phyloP scores from a whole-genome alignment of 2,329 filamentous ascomycete species.

The Fusarium compactum region DNA sequence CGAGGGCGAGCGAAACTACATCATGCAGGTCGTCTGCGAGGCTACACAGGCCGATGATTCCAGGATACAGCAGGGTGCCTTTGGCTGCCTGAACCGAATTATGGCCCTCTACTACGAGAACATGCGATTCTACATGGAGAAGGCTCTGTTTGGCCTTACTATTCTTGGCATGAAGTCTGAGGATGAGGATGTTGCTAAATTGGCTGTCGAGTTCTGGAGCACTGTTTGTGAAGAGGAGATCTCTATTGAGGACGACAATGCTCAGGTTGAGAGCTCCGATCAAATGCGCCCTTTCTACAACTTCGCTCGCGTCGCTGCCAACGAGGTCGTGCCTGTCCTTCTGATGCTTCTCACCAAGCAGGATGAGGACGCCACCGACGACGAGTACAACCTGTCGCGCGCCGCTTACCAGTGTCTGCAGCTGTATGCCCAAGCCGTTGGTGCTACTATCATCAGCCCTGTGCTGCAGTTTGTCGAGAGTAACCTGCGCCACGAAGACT shows the following conservation, averaged over 20 bases:
- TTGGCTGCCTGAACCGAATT: conserved; percentile 97
- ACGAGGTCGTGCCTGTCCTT: conserved; percentile 93
- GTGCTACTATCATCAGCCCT: conserved; percentile 82
- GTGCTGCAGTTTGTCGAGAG: conserved; percentile 92
- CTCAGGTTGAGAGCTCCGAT: conserved; percentile 77
- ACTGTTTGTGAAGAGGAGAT: conserved; percentile 99
- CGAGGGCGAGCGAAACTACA: conserved; percentile 99
- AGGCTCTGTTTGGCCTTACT: conserved; percentile 95
- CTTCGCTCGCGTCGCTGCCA: conserved; percentile 91
- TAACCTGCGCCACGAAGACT: conserved; percentile 90
- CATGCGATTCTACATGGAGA: conserved; percentile 99
- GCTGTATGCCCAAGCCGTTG: conserved; percentile 93
- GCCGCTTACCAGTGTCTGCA: conserved; percentile 97
- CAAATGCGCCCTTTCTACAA: conserved; percentile 95
- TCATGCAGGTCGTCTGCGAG: conserved; percentile 99
- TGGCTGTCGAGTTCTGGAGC: conserved; percentile 99
- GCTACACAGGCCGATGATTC: conserved; percentile 93
- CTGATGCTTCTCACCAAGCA: conserved; percentile 92
- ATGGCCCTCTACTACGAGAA: conserved; percentile 99
- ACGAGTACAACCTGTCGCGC: conserved; percentile 96
- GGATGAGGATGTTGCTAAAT: conserved; percentile 97
- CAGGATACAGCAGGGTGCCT: conserved; percentile 94
- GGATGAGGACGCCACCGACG: conserved; percentile 95
- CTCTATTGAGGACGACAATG: conserved; percentile 96
- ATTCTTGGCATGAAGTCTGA: conserved; percentile 99